These are phyloP conservation scores for Cunninghamia lanceolata DNA, from an alignment of 75 land plant species.

Conservation along the genomic window DNA sequence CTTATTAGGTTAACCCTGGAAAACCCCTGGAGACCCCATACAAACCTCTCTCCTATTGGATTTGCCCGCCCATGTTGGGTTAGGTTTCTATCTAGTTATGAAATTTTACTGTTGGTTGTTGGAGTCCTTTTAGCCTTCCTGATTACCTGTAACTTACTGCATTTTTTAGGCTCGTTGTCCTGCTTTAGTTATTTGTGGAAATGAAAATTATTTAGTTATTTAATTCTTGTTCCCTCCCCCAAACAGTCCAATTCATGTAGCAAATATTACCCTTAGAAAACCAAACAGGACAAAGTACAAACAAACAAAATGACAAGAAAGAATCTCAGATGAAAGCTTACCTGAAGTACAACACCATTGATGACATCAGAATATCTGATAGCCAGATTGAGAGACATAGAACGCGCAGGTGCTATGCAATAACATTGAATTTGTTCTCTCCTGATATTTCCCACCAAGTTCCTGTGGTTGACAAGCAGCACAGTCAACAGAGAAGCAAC, in stretches of 20 bases:
- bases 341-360: constrained; percentile 89
- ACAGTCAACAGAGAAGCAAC: constrained; percentile 81
- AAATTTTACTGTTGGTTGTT: not conserved
- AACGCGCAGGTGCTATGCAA: constrained; percentile 91
- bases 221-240: not conserved
- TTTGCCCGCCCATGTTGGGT: not conserved
- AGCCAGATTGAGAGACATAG: constrained; percentile 92
- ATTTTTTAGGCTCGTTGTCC: not conserved
- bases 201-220: not conserved
- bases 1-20: not conserved
- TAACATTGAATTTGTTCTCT: constrained; percentile 61
- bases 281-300: not conserved
- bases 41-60: not conserved
- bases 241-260: not conserved
- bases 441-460: constrained; percentile 53
- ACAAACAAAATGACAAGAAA: not conserved
- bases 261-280: not conserved
- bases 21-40: not conserved
- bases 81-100: not conserved
- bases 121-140: too few relatives aligned
- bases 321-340: constrained; percentile 9
- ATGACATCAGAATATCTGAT: constrained; percentile 88
- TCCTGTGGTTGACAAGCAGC: constrained; percentile 57
- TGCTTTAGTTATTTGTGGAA: not conserved
- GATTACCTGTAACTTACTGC: not conserved